These are phyloP conservation scores for Anthracocystis panici-leucophaei DNA, from an alignment of 1,284 basidiomycete genomes.

Conservation along the genomic window DNA sequence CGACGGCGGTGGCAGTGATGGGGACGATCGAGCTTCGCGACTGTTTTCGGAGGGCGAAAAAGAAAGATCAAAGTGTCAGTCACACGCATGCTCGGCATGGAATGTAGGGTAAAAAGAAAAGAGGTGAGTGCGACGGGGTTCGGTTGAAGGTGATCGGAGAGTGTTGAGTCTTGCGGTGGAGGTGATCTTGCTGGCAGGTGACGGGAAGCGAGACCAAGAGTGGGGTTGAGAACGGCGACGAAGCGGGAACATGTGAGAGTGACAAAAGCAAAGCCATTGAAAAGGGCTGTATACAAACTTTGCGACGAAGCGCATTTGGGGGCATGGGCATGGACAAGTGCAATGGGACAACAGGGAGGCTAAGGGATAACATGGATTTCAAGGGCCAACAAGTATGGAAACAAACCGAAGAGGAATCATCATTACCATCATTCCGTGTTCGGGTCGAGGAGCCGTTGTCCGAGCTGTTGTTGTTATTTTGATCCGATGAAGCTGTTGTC, in stretches of 20 bases:
- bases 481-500: conserved; percentile 16
- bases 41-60: conserved; percentile 10
- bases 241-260: too few relatives aligned
- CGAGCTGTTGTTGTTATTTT: conserved; percentile 3
- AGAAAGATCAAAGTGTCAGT: conserved; percentile 11
- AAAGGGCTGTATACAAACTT: conserved; percentile 15
- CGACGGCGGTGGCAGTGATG: conserved; percentile 46
- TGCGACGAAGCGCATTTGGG: conserved; percentile 30
- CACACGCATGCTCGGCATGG: neutral
- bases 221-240: neutral
- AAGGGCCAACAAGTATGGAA: conserved; percentile 20
- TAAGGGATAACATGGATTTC: conserved; percentile 21
- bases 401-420: conserved; percentile 29
- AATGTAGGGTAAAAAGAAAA: conserved; percentile 8
- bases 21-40: conserved; percentile 24
- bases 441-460: neutral
- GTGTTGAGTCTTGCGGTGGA: conserved; percentile 12
- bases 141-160: conserved; percentile 3
- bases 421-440: neutral
- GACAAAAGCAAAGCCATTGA: conserved; percentile 1
- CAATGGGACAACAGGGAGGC: conserved; percentile 24
- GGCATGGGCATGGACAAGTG: conserved; percentile 23
- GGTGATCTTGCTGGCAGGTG: neutral
- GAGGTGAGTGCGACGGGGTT: conserved; percentile 29
- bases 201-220: neutral